Conservation (phyloP, 2,329 filamentous ascomycete genomes). For the Aureobasidium vineae region DNA sequence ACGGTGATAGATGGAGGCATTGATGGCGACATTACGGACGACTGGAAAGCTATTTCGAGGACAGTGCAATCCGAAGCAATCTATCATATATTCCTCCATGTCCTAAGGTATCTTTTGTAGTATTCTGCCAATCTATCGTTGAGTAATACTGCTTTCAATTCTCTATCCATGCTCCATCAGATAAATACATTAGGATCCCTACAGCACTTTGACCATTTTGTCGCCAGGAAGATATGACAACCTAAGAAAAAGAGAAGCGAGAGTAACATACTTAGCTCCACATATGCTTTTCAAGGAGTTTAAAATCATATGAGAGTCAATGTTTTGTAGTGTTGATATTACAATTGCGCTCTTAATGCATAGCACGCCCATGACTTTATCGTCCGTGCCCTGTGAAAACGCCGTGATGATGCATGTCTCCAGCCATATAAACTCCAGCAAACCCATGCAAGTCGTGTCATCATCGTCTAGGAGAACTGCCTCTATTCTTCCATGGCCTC, state of each 20-base stretch:
- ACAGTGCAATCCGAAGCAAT: not conserved
- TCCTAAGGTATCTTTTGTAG: not conserved
- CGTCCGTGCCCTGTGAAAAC: conserved; percentile 5
- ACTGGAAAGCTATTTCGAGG: not conserved
- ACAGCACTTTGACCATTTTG: too few relatives aligned
- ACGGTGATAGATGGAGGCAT: not conserved
- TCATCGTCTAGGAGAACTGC: not conserved
- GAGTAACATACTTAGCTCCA: not conserved
- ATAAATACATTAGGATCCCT: too few relatives aligned
- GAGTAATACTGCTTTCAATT: not conserved
- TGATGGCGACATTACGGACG: not conserved
- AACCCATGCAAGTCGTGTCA: conserved; percentile 26
- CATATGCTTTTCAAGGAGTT: not conserved
- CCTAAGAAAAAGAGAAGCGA: not conserved
- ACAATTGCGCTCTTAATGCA: not conserved
- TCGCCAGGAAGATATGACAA: too few relatives aligned
- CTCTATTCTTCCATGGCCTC: conserved; percentile 28
- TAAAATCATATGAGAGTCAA: not conserved
- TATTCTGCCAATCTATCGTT: not conserved
- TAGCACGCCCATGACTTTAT: not conserved
- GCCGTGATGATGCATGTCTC: conserved; percentile 19
- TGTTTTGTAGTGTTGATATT: not conserved
- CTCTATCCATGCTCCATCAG: too few relatives aligned
- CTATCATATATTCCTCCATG: not conserved
- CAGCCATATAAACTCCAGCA: not conserved